phyloP scores from a whole-genome alignment of 1,139 yeast species.

The Eremothecium sinecaudum region DNA sequence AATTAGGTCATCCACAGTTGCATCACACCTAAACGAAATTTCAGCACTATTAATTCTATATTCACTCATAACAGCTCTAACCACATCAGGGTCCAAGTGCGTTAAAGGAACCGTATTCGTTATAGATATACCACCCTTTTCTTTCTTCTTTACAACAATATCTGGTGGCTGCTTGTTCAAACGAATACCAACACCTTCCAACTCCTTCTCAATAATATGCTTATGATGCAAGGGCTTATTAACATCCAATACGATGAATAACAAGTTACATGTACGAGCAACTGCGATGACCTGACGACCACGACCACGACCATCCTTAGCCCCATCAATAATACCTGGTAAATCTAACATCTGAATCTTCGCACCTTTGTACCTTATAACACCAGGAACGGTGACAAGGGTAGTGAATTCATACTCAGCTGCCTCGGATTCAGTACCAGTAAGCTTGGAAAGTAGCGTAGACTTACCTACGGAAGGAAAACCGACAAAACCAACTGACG shows the following conservation, averaged over 20 bases:
- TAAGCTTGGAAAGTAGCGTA: constrained; percentile 73
- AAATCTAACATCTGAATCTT: constrained; percentile 95
- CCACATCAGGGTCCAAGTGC: constrained; percentile 83
- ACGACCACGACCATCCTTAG: constrained; percentile 97
- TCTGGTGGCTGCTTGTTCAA: constrained; percentile 89
- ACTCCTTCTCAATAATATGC: constrained; percentile 82
- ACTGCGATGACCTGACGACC: constrained; percentile 99
- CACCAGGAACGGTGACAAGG: constrained; percentile 94
- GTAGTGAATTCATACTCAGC: constrained; percentile 98
- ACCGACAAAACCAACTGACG: constrained; percentile 94
- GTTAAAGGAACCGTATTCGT: constrained; percentile 91
- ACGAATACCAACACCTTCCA: constrained; percentile 96
- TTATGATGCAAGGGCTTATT: constrained; percentile 93
- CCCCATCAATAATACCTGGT: constrained; percentile 99
- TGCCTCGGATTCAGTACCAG: constrained; percentile 94
- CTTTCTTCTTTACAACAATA: constrained; percentile 82
- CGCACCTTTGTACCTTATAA: constrained; percentile 91
- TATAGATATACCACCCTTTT: constrained; percentile 88
- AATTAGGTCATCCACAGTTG: constrained; percentile 89
- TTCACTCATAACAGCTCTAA: constrained; percentile 91
- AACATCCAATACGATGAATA: constrained; percentile 89
- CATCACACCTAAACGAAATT: constrained; percentile 92
- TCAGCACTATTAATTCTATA: constrained; percentile 95
- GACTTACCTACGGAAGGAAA: constrained; percentile 98
- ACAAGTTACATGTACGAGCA: constrained; percentile 87